Percentiles rank a stretch among this genome's conserved stretches.
phyloP scores from a whole-genome alignment of 345 rosid species.

The Arabidopsis suecica region DNA sequence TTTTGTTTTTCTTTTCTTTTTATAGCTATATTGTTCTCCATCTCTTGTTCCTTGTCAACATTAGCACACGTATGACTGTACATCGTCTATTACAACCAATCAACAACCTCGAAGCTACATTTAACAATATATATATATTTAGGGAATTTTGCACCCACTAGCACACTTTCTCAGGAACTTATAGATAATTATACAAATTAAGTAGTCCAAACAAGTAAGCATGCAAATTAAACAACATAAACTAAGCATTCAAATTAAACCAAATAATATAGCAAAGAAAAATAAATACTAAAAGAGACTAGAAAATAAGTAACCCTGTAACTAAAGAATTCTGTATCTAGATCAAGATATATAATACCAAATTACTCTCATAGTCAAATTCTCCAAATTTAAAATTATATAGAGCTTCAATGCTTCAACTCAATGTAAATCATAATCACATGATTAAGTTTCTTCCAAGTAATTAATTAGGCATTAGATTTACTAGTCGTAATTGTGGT shows the following conservation, averaged over 20 bases:
- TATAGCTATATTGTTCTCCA: slow-evolving; percentile 16
- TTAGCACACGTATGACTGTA: not conserved
- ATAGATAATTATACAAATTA: not conserved
- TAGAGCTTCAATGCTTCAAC: not conserved
- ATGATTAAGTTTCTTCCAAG: not conserved
- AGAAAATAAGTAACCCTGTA: not conserved
- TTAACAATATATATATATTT: not conserved
- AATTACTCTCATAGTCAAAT: not conserved
- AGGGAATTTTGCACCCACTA: not conserved
- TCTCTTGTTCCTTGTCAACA: slow-evolving; percentile 22
- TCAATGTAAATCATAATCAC: not conserved
- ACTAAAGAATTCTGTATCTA: not conserved
- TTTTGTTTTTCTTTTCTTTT: slow-evolving; percentile 6
- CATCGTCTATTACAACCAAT: slow-evolving; percentile 9
- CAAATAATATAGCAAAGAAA: not conserved
- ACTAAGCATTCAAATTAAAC: not conserved
- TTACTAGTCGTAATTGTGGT: not conserved
- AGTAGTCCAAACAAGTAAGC: not conserved
- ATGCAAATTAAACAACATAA: slow-evolving; percentile 1
- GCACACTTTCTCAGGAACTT: not conserved
- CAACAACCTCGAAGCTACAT: not conserved
- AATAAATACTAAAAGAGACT: not conserved
- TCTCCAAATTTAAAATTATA: not conserved
- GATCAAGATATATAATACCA: not conserved
- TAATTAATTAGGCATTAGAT: not conserved